These are phyloP conservation scores for Niebla homalea DNA, from an alignment of 495 filamentous ascomycete species.

Conservation along the genomic window DNA sequence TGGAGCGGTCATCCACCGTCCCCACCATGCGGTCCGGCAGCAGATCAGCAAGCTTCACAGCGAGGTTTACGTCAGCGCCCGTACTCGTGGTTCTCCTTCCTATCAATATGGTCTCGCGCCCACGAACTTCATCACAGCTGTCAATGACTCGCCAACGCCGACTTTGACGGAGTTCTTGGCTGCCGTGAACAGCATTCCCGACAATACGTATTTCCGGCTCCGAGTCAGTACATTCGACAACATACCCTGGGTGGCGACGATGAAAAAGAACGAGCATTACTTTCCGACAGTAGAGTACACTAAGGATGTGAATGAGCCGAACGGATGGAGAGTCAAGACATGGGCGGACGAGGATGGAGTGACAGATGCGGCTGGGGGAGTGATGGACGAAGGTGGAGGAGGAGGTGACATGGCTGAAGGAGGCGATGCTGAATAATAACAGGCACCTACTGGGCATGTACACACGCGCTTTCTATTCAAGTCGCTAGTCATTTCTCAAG, in stretches of 20 bases:
- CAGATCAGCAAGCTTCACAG: constrained; percentile 94
- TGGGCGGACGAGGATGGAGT: constrained; percentile 13
- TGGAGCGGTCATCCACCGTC: constrained; percentile 81
- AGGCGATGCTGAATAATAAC: constrained; percentile 1
- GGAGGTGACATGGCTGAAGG: constrained; percentile 9
- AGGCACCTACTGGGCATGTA: too few species aligned
- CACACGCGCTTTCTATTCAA: too few species aligned
- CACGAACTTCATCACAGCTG: constrained; percentile 93
- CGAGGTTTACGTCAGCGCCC: constrained; percentile 88
- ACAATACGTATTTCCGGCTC: constrained; percentile 95
- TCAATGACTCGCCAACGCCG: constrained; percentile 75
- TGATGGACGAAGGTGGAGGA: constrained; percentile 12
- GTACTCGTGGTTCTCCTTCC: constrained; percentile 69
- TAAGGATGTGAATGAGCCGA: constrained; percentile 44
- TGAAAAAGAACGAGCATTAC: constrained; percentile 99
- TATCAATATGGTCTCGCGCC: constrained; percentile 88
- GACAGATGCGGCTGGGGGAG: constrained; percentile 8
- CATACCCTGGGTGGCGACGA: constrained; percentile 92
- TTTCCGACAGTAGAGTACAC: constrained; percentile 84
- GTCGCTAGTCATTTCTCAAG: too few species aligned
- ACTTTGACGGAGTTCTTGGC: constrained; percentile 67
- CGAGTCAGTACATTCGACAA: constrained; percentile 94
- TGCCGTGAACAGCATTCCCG: constrained; percentile 72
- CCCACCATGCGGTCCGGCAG: constrained; percentile 91
- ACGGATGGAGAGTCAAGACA: constrained; percentile 21